phyloP scores from a whole-genome alignment of 2,329 filamentous ascomycete genomes.

The Colletotrichum limetticola region DNA sequence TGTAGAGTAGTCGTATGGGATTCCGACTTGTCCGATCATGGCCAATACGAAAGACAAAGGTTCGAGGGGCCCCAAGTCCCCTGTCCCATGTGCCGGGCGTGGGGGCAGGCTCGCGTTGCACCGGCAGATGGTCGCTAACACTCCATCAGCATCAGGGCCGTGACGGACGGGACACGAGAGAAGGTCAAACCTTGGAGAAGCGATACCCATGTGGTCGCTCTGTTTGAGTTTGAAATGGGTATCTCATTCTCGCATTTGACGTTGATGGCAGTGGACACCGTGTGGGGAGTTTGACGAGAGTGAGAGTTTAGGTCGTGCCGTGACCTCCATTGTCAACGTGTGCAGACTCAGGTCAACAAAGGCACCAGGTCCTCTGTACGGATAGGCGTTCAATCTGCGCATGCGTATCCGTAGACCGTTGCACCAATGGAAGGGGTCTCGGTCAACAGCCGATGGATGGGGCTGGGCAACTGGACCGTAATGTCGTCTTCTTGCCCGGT shows the following conservation, averaged over 20 bases:
- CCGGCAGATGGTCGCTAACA: not conserved
- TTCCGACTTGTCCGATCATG: not conserved
- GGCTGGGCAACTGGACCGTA: not conserved
- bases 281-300: not conserved
- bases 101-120: not conserved
- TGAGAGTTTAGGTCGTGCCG: not conserved
- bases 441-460: constrained; percentile 12
- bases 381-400: no score
- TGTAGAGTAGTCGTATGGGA: not conserved
- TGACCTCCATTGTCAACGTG: not conserved
- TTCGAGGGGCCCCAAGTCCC: not conserved
- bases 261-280: not conserved
- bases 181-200: not conserved
- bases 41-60: not conserved
- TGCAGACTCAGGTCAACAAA: not conserved
- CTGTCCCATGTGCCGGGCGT: not conserved
- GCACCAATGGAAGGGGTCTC: not conserved
- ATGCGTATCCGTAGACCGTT: not conserved
- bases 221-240: not conserved
- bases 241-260: not conserved
- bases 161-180: no score
- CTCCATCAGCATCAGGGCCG: not conserved
- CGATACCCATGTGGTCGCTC: not conserved
- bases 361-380: no score
- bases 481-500: not conserved